A percentile compares a stretch with the other conserved stretches of the same genome.
Evolutionary conservation across 768 basidiomycete species (phyloP).

Genomic region (Mycena vulgaris): DNA sequence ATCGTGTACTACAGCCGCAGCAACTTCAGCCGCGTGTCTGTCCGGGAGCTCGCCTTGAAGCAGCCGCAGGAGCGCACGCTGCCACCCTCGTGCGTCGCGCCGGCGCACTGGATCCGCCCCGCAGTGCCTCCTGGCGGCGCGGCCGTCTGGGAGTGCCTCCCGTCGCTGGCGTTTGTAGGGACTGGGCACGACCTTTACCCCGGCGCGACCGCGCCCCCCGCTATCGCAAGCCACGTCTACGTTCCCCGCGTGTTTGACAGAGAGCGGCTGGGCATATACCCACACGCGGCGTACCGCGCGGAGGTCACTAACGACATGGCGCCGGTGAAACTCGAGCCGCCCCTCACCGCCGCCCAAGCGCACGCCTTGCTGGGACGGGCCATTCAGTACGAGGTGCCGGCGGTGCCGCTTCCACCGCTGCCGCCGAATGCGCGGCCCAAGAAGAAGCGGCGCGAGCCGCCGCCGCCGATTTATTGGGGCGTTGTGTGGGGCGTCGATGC

Average conservation of each 20-base stretch:
- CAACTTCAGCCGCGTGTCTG: neutral
- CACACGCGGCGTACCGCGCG: conserved; percentile 10
- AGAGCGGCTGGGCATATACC: conserved; percentile 20
- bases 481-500: conserved; percentile 28
- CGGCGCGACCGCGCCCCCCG: conserved; percentile 18
- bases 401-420: conserved; percentile 20
- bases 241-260: conserved; percentile 26
- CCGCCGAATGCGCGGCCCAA: conserved; percentile 20
- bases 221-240: conserved; percentile 28
- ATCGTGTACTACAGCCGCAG: conserved; percentile 15
- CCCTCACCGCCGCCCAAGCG: conserved; percentile 14
- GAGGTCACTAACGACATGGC: conserved; percentile 21
- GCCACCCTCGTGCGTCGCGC: conserved; percentile 22
- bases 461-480: conserved; percentile 23
- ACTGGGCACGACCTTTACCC: conserved; percentile 24
- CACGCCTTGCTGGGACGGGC: conserved; percentile 21
- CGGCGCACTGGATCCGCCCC: conserved; percentile 25
- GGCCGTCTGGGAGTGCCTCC: conserved; percentile 17
- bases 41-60: conserved; percentile 8
- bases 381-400: conserved; percentile 29
- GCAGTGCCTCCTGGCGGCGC: conserved; percentile 19
- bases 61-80: conserved; percentile 22
- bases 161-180: conserved; percentile 28
- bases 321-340: conserved; percentile 21
- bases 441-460: conserved; percentile 21